Evolutionary conservation across 192 early-diverging fungal genomes (phyloP).

Genomic region (Geranomyces variabilis): DNA sequence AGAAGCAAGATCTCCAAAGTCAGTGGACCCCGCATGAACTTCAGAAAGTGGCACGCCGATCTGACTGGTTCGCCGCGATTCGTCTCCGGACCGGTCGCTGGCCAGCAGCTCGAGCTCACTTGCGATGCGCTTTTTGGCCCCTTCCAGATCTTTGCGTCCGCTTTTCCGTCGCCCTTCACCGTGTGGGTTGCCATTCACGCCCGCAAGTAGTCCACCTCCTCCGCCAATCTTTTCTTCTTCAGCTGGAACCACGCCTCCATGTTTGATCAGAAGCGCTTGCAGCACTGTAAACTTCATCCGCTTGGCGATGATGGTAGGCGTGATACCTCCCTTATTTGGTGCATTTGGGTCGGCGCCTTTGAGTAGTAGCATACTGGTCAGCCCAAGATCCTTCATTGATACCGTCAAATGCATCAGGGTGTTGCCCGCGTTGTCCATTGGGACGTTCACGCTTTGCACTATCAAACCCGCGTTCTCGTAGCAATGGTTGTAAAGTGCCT

Average conservation of each 20-base stretch:
- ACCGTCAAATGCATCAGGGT: constrained; percentile 50
- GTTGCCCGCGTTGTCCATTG: constrained; percentile 48
- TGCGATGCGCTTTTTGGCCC: not conserved
- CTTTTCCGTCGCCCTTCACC: constrained; percentile 2
- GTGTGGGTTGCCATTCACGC: not conserved
- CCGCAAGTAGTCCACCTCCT: too few species aligned
- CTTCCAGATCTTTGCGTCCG: not conserved
- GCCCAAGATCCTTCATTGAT: constrained; percentile 41
- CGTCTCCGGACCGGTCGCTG: not conserved
- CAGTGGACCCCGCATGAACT: not conserved
- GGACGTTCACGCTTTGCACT: constrained; percentile 35
- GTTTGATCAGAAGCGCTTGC: constrained; percentile 33
- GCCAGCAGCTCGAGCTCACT: not conserved
- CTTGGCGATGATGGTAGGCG: constrained; percentile 46
- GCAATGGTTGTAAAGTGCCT: not conserved
- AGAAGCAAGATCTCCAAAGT: not conserved
- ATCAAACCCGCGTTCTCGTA: constrained; percentile 15
- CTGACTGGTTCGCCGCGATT: too few species aligned
- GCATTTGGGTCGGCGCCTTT: constrained; percentile 58
- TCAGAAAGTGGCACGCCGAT: not conserved
- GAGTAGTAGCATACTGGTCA: constrained; percentile 42
- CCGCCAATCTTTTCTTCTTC: constrained; percentile 20
- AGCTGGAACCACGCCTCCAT: constrained; percentile 41
- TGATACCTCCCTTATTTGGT: constrained; percentile 43
- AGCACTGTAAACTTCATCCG: constrained; percentile 36